Conservation (phyloP, 2,329 filamentous ascomycete genomes). For the Sporothrix mexicana region DNA sequence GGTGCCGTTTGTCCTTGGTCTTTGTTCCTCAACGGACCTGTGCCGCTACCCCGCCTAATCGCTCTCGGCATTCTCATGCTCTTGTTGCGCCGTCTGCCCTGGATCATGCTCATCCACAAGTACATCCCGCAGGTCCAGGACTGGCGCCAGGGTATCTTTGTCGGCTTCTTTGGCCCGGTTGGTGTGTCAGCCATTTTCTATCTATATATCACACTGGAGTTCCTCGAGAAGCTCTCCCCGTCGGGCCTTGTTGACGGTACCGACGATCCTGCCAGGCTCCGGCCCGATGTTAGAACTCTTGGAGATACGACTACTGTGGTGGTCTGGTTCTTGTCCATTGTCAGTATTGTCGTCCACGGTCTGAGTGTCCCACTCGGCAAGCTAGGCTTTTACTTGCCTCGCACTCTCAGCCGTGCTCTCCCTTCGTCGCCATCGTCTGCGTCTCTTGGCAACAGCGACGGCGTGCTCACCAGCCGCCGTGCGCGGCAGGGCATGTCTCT, state of each 20-base stretch:
- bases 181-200: conserved; percentile 93
- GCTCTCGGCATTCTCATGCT: conserved; percentile 77
- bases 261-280: conserved; percentile 63
- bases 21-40: conserved; percentile 66
- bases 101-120: conserved; percentile 74
- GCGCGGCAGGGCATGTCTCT: conserved; percentile 34
- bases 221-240: conserved; percentile 64
- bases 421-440: conserved; percentile 28
- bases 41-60: conserved; percentile 75
- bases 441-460: conserved; percentile 18
- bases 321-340: conserved; percentile 85
- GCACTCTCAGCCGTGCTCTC: conserved; percentile 62
- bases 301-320: conserved; percentile 72
- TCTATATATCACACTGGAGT: conserved; percentile 79
- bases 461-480: background rate
- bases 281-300: conserved; percentile 69
- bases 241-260: conserved; percentile 71
- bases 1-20: conserved; percentile 85
- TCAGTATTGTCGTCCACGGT: conserved; percentile 84
- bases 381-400: conserved; percentile 65
- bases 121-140: conserved; percentile 80
- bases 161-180: conserved; percentile 92
- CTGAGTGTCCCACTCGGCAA: conserved; percentile 80
- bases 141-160: conserved; percentile 76
- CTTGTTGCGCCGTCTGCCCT: conserved; percentile 76